These are phyloP conservation scores for Leishmania turanica DNA, from an alignment of 208 protist genomes.

Conservation along the genomic window DNA sequence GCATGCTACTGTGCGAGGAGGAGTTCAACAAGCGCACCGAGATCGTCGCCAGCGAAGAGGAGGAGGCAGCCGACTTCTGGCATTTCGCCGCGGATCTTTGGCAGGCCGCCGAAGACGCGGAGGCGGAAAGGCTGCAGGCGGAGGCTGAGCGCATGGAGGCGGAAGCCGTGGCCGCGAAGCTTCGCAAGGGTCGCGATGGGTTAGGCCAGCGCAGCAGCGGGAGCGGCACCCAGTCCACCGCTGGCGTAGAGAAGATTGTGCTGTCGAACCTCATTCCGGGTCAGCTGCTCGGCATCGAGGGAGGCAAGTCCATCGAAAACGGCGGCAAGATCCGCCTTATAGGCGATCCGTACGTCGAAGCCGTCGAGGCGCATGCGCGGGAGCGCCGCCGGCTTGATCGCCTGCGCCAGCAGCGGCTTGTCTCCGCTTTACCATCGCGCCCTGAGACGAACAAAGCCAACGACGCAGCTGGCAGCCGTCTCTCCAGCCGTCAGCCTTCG, in stretches of 20 bases:
- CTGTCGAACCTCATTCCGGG: constrained; percentile 48
- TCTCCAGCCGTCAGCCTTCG: constrained; percentile 1
- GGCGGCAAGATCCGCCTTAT: constrained; percentile 46
- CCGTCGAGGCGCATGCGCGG: constrained; percentile 41
- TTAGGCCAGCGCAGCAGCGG: not conserved
- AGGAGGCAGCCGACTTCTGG: constrained; percentile 16
- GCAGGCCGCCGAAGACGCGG: constrained; percentile 13
- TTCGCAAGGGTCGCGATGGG: not conserved
- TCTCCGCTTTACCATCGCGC: not conserved
- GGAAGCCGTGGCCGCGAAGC: not conserved
- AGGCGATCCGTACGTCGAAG: constrained; percentile 41
- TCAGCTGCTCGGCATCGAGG: constrained; percentile 28
- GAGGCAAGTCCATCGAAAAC: constrained; percentile 10
- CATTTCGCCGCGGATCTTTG: constrained; percentile 14
- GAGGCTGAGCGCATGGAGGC: constrained; percentile 11
- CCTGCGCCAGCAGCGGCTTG: constrained; percentile 20
- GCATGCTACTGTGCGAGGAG: constrained; percentile 7
- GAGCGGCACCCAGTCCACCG: not conserved
- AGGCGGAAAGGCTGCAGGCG: constrained; percentile 14
- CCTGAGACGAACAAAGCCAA: not conserved
- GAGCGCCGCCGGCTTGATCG: constrained; percentile 41
- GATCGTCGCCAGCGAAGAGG: constrained; percentile 11
- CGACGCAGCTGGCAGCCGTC: not conserved
- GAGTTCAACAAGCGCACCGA: constrained; percentile 14
- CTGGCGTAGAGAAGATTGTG: not conserved